phyloP scores from a whole-genome alignment of 2,329 filamentous ascomycete species.

The Neospermospora avenae region DNA sequence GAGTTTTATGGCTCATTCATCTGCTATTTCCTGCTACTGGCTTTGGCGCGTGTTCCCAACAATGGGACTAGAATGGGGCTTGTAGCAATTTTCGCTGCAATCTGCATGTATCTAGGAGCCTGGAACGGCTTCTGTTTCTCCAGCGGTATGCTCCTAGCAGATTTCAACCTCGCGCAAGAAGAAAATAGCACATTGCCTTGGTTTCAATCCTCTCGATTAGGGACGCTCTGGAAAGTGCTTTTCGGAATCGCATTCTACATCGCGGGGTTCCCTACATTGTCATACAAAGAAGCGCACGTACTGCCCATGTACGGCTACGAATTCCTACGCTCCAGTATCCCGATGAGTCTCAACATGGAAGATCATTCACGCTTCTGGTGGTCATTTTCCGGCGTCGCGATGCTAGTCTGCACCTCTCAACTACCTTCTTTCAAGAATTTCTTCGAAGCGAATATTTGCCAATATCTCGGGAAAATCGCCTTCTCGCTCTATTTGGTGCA shows the following conservation, averaged over 20 bases:
- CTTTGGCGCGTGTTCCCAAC: conserved; percentile 15
- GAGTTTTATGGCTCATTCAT: conserved; percentile 45
- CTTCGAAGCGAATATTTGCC: conserved; percentile 47
- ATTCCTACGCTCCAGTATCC: conserved; percentile 18
- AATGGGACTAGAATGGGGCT: conserved; percentile 19
- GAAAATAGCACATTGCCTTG: conserved; percentile 1
- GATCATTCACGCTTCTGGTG: conserved; percentile 27
- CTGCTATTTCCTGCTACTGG: conserved; percentile 23
- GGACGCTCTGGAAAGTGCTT: conserved; percentile 10
- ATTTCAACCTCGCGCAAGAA: conserved; percentile 25
- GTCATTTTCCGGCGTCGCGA: conserved; percentile 23
- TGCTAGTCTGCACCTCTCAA: conserved; percentile 33
- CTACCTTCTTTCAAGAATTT: conserved; percentile 38
- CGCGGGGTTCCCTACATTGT: conserved; percentile 25
- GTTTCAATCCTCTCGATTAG: not conserved
- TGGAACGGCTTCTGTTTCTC: conserved; percentile 30
- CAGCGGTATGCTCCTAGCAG: conserved; percentile 26
- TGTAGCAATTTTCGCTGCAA: conserved; percentile 14
- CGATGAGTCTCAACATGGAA: conserved; percentile 19
- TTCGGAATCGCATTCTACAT: conserved; percentile 24
- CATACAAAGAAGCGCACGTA: conserved; percentile 6
- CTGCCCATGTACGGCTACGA: conserved; percentile 28
- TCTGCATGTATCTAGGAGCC: conserved; percentile 19
- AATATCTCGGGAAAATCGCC: conserved; percentile 54
- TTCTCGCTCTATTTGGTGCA: conserved; percentile 54